Evolutionary conservation across 805 yeast species (phyloP).

Genomic region (Jamesozyma spencerorum): DNA sequence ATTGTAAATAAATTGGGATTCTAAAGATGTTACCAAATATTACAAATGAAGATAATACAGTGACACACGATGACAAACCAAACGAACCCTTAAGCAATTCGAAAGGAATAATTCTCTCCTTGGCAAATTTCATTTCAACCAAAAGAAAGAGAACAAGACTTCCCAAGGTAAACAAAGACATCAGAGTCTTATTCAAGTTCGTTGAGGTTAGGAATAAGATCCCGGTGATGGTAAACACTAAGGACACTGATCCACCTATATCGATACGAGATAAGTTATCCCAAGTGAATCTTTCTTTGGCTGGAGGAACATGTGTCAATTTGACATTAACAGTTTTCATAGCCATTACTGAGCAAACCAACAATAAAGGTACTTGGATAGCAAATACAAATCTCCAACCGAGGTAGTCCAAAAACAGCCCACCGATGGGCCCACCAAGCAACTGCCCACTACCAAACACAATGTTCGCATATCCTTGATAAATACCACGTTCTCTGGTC

Average conservation of each 20-base stretch:
- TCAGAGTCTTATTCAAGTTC: conserved; percentile 35
- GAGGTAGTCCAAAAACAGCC: conserved; percentile 43
- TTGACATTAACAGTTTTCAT: conserved; percentile 31
- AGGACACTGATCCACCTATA: conserved; percentile 51
- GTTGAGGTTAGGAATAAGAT: conserved; percentile 41
- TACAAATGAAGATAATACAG: conserved; percentile 35
- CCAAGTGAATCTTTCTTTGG: conserved; percentile 35
- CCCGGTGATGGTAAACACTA: conserved; percentile 45
- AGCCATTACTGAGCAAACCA: conserved; percentile 31
- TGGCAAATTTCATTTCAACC: conserved; percentile 29
- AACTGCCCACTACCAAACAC: conserved; percentile 69
- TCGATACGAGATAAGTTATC: conserved; percentile 52
- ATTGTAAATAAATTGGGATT: conserved; percentile 47
- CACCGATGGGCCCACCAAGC: conserved; percentile 58
- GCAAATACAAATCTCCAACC: conserved; percentile 61
- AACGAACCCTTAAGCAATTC: conserved; percentile 45
- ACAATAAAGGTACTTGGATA: conserved; percentile 40
- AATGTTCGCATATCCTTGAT: conserved; percentile 75
- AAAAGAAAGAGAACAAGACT: conserved; percentile 31
- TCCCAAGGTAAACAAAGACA: conserved; percentile 23
- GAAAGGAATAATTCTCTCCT: conserved; percentile 54
- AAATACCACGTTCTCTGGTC: conserved; percentile 64
- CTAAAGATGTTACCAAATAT: conserved; percentile 46
- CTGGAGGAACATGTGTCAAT: conserved; percentile 45
- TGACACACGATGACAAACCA: conserved; percentile 43